Evolutionary conservation across 768 basidiomycete genomes (phyloP).

Genomic region (Agaricus sinodeliciosus): DNA sequence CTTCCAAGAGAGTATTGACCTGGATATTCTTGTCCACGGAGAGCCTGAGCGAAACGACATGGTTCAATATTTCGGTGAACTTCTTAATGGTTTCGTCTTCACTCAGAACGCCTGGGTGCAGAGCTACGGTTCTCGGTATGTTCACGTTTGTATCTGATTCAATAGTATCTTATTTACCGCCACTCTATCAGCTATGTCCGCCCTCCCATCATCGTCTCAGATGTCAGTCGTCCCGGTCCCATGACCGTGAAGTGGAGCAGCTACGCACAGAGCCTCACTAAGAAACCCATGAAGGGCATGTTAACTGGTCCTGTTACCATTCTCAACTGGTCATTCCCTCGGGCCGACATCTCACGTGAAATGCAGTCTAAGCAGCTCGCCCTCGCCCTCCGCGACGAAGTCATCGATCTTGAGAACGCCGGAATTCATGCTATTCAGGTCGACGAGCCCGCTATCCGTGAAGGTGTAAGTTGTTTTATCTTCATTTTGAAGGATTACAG

Average conservation of each 20-base stretch:
- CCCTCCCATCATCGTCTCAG: constrained; percentile 96
- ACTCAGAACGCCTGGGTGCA: constrained; percentile 99
- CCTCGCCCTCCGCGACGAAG: constrained; percentile 96
- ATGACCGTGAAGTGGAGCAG: constrained; percentile 98
- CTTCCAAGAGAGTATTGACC: constrained; percentile 95
- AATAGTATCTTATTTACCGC: constrained; percentile 3
- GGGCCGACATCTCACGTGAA: constrained; percentile 94
- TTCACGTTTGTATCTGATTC: not conserved
- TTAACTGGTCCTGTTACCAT: constrained; percentile 97
- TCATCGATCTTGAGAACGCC: constrained; percentile 92
- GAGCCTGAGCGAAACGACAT: constrained; percentile 99
- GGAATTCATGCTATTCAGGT: constrained; percentile 98
- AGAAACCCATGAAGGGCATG: constrained; percentile 99
- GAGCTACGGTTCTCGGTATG: constrained; percentile 96
- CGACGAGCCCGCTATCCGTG: constrained; percentile 99
- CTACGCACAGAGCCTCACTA: constrained; percentile 92
- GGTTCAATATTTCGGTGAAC: constrained; percentile 99
- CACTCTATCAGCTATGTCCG: constrained; percentile 71
- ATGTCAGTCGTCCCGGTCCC: constrained; percentile 85
- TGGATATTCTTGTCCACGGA: constrained; percentile 97
- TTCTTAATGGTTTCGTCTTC: constrained; percentile 91
- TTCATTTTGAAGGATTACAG: not conserved
- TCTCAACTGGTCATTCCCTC: constrained; percentile 99
- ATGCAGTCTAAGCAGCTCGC: constrained; percentile 98
- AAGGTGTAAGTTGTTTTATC: constrained; percentile 61